Conservation (phyloP, 192 early-diverging fungal genomes). For the Endogone sp. region DNA sequence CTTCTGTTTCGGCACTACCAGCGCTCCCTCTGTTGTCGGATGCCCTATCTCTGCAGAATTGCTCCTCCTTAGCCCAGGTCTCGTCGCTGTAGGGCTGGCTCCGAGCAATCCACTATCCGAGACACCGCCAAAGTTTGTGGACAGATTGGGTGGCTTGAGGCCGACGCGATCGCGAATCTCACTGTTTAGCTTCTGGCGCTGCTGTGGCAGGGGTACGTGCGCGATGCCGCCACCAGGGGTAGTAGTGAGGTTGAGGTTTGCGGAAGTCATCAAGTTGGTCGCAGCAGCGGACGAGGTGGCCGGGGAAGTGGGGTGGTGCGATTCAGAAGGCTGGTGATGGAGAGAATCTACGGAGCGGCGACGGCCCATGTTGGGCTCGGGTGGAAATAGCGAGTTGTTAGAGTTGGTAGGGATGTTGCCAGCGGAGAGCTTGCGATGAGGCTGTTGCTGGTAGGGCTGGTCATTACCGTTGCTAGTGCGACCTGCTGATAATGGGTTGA, state of each 20-base stretch:
- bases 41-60: not conserved
- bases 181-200: not conserved
- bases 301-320: not conserved
- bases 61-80: not conserved
- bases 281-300: too few relatives aligned
- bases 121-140: not conserved
- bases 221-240: not conserved
- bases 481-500: not conserved
- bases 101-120: not conserved
- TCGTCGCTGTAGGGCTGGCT: not conserved
- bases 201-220: not conserved
- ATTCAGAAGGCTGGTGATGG: not conserved
- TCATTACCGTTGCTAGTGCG: not conserved
- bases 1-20: not conserved
- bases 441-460: not conserved
- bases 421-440: not conserved
- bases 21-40: not conserved
- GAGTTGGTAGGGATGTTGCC: not conserved
- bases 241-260: not conserved
- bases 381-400: not conserved
- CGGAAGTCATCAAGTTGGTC: not conserved
- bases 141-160: not conserved
- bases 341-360: not conserved
- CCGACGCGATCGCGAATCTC: not conserved
- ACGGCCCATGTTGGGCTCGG: not conserved